A percentile compares a stretch with the other conserved stretches of the same genome.
Conservation (phyloP, 768 basidiomycete species). For the Leccinum longicurvipes region DNA sequence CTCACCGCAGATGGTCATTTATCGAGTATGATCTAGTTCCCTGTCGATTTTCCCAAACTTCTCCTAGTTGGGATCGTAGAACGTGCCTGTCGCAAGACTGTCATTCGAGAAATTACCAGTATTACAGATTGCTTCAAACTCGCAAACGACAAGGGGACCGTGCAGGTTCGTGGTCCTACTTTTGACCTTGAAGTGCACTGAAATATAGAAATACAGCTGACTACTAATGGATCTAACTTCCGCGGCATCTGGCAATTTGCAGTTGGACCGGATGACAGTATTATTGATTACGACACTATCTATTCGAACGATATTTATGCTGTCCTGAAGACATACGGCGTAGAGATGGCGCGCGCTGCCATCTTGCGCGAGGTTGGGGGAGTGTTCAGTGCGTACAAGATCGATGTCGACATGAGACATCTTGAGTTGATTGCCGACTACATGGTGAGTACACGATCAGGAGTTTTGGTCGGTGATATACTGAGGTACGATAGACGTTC, state of each 20-base stretch:
- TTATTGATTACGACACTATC: slow-evolving; percentile 74
- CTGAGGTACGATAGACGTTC: slow-evolving; percentile 66
- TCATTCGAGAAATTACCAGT: slow-evolving; percentile 86
- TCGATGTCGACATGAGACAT: slow-evolving; percentile 91
- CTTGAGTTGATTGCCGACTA: slow-evolving; percentile 97
- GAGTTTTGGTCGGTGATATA: neutral
- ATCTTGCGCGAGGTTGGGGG: slow-evolving; percentile 89
- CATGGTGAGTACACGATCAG: slow-evolving; percentile 63
- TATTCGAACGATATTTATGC: slow-evolving; percentile 96
- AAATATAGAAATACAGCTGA: slow-evolving; percentile 46
- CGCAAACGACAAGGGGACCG: slow-evolving; percentile 49
- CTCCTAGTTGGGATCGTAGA: slow-evolving; percentile 93
- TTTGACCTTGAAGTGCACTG: neutral
- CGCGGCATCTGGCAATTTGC: slow-evolving; percentile 82
- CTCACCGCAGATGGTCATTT: neutral
- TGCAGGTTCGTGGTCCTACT: slow-evolving; percentile 35
- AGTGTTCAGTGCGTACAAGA: slow-evolving; percentile 94
- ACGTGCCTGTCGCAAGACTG: slow-evolving; percentile 74
- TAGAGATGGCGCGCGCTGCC: slow-evolving; percentile 91
- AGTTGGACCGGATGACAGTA: slow-evolving; percentile 47
- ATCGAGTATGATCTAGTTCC: slow-evolving; percentile 58
- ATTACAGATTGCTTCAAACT: slow-evolving; percentile 82
- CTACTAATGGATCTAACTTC: slow-evolving; percentile 93
- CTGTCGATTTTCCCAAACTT: slow-evolving; percentile 85
- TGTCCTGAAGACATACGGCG: slow-evolving; percentile 87